phyloP scores from a whole-genome alignment of 768 basidiomycete genomes.

The Steccherinum ochraceum region DNA sequence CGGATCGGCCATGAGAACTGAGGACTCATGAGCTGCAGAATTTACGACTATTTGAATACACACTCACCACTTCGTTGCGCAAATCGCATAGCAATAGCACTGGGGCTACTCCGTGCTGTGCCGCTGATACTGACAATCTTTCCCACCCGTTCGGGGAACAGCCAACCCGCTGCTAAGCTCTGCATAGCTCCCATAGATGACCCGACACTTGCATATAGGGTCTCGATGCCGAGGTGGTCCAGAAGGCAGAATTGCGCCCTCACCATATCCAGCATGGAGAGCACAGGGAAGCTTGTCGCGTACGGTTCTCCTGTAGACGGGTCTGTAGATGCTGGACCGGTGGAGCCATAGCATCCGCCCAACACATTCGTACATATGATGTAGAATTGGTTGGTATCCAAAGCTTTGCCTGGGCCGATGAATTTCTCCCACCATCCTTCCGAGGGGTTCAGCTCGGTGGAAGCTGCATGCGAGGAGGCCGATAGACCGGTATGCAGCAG shows the following conservation, averaged over 20 bases:
- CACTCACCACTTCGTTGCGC: constrained; percentile 90
- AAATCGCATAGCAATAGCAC: constrained; percentile 91
- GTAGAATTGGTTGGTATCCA: constrained; percentile 91
- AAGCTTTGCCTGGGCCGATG: constrained; percentile 89
- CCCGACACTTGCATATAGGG: constrained; percentile 90
- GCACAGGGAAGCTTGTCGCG: constrained; percentile 85
- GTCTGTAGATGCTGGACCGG: constrained; percentile 85
- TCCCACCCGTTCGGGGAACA: constrained; percentile 81
- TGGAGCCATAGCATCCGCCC: constrained; percentile 96
- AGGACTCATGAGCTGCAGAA: constrained; percentile 1
- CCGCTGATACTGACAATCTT: constrained; percentile 94
- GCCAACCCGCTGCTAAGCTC: constrained; percentile 91
- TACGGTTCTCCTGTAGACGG: constrained; percentile 64
- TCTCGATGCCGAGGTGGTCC: constrained; percentile 77
- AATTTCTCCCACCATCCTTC: constrained; percentile 99
- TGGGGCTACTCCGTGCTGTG: constrained; percentile 86
- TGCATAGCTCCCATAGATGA: constrained; percentile 98
- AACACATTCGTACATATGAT: constrained; percentile 95
- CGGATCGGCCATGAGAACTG: constrained; percentile 98
- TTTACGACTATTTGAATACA: not conserved
- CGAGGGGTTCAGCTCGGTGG: constrained; percentile 66
- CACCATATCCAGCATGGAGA: constrained; percentile 97
- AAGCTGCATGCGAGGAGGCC: constrained; percentile 91
- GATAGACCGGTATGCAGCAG: constrained; percentile 95
- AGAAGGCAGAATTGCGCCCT: constrained; percentile 84